Evolutionary conservation across 2,329 filamentous ascomycete genomes (phyloP), one percentile per base, ranked within the genome.

Genomic region (Elsinoe australis): DNA sequence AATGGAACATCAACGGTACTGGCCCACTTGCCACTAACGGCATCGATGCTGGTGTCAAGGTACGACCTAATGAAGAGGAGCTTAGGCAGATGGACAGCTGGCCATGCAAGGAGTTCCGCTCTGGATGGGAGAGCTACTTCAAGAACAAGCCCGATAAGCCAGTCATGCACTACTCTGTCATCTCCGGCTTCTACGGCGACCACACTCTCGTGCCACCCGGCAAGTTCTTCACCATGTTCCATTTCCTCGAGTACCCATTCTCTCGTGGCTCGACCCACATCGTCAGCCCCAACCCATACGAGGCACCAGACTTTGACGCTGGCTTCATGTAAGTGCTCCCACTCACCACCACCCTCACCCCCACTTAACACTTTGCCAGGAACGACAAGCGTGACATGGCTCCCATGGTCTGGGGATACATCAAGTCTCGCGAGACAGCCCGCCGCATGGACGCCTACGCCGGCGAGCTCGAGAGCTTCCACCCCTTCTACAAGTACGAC

Each of bases 161-260:
- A 0, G 84, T 89, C 34, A 89, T 89, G 85, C 85, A 89, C 61
- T 89, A 89, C 67, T 83, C 76, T 1, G 78, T 88, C 49, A 87
- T 89, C 59, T 71, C 82, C 12, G 82, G 82, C 53, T 71, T 59
- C 56, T 61, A 51, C 51, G 69, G 69, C 47, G 64, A 53, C 41
- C 48, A 50, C 36, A 31, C 33, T 12, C 62, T 67, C 42, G 82
- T 84, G 75, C 83, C 83, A 0, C 76, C 82, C 1, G 83, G 83
- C 55, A 87, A 87, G 54, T 87, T 86, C 73, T 87, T 87, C 69
- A 83, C 79, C 59, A 87, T 87, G 82, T 87, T 87, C 74, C 82
- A 86, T 64, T 87, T 87, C 75, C 64, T 87, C 31, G 80, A 85
- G 67, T 86, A 85, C 57, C 83, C 83, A 0, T 87, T 86, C 75